Evolutionary conservation across 129 eudicot species (phyloP).

Genomic region (Lactuca saligna): DNA sequence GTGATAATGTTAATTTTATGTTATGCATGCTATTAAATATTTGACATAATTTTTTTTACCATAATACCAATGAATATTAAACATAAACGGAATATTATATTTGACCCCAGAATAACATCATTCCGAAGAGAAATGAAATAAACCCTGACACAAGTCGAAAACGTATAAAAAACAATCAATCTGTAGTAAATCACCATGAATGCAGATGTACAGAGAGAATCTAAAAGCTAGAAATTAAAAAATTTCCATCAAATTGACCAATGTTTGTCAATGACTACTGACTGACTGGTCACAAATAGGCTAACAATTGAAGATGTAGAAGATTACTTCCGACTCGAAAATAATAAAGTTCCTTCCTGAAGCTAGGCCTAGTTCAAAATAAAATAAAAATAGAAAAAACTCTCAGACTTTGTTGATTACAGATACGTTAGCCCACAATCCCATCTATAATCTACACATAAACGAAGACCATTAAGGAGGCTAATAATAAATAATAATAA

Average conservation of each 20-base stretch:
- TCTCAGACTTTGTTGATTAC: slow-evolving; percentile 20
- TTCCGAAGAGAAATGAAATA: no score
- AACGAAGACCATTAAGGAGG: slow-evolving; percentile 2
- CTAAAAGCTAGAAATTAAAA: background rate
- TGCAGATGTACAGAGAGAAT: background rate
- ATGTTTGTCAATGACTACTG: slow-evolving; percentile 8
- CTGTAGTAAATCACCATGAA: background rate
- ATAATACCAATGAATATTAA: no score
- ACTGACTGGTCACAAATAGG: slow-evolving; percentile 4
- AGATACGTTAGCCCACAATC: slow-evolving; percentile 35
- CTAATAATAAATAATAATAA: background rate
- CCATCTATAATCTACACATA: slow-evolving; percentile 36
- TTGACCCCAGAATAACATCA: no score
- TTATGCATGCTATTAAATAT: no score
- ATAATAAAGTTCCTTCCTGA: slow-evolving; percentile 18
- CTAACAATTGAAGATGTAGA: background rate
- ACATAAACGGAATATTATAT: no score
- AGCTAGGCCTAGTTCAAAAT: background rate
- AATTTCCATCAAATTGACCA: background rate
- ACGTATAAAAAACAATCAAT: no score
- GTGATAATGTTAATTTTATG: no score
- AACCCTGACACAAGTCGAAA: no score
- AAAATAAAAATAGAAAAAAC: background rate
- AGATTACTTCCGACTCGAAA: background rate
- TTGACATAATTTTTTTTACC: no score